phyloP scores from a whole-genome alignment of 768 basidiomycete species.

The Termitomyces heimii region DNA sequence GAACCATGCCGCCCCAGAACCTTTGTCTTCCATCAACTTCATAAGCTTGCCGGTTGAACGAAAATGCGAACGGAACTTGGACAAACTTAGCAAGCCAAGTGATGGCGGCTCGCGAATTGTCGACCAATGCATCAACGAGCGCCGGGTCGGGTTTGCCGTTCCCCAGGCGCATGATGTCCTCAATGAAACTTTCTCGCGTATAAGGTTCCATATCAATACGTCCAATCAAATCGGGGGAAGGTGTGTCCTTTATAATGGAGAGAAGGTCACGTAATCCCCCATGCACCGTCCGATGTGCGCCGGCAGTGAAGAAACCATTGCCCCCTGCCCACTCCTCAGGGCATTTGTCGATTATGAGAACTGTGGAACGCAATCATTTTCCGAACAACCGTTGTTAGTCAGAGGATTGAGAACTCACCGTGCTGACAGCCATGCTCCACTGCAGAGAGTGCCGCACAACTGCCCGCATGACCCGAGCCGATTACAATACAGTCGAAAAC shows the following conservation, averaged over 20 bases:
- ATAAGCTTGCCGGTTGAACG: conserved; percentile 66
- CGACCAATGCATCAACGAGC: conserved; percentile 48
- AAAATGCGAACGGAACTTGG: conserved; percentile 47
- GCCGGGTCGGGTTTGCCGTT: conserved; percentile 40
- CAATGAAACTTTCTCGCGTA: conserved; percentile 44
- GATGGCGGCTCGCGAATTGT: conserved; percentile 48
- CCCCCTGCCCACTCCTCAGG: conserved; percentile 61
- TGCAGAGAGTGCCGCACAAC: conserved; percentile 58
- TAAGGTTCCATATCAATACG: conserved; percentile 58
- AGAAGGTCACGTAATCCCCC: conserved; percentile 55
- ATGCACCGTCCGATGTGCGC: conserved; percentile 61
- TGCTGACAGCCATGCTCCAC: conserved; percentile 51
- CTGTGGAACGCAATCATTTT: conserved; percentile 17
- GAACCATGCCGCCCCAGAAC: conserved; percentile 68
- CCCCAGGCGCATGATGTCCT: conserved; percentile 58
- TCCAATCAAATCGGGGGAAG: conserved; percentile 29
- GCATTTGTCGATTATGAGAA: conserved; percentile 62
- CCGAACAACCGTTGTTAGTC: background rate
- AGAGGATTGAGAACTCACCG: conserved; percentile 22
- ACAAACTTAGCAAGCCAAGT: conserved; percentile 50
- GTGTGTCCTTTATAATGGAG: conserved; percentile 43
- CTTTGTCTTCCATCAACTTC: conserved; percentile 53
- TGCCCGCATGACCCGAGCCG: conserved; percentile 64
- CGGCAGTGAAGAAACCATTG: conserved; percentile 70
- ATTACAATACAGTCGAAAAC: conserved; percentile 54